These are phyloP conservation scores for Myxozyma neotropica DNA, from an alignment of 805 yeast species.

Conservation along the genomic window DNA sequence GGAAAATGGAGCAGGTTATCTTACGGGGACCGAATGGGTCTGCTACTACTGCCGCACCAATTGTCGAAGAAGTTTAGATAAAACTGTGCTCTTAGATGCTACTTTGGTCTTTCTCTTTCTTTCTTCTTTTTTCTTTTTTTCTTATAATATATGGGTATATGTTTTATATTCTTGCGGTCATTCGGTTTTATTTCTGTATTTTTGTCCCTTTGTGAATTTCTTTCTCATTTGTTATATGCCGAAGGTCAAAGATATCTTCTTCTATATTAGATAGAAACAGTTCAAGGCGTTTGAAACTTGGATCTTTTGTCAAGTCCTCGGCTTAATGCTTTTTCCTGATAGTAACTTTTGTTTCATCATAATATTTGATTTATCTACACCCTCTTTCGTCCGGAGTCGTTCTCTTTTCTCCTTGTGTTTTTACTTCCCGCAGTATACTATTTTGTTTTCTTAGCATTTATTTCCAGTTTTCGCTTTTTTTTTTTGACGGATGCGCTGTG, in stretches of 20 bases:
- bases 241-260: background rate
- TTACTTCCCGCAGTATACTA: no score
- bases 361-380: background rate
- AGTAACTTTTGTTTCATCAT: background rate
- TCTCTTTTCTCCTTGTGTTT: no score
- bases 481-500: no score
- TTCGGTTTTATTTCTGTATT: background rate
- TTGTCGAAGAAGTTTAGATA: slow-evolving; percentile 7
- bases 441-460: no score
- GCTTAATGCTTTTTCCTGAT: no score
- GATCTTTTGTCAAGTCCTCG: no score
- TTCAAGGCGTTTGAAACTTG: background rate
- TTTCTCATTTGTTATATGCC: background rate
- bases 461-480: no score
- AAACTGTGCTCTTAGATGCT: background rate
- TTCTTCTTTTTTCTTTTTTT: background rate
- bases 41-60: background rate
- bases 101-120: background rate
- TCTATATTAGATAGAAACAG: no score
- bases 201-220: background rate
- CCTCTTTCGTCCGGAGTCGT: no score
- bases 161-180: background rate
- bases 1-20: slow-evolving; percentile 69
- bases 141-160: background rate
- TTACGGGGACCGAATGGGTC: slow-evolving; percentile 36